Conservation (phyloP, 371 early-diverging fungal genomes). For the Mortierella sp. region DNA sequence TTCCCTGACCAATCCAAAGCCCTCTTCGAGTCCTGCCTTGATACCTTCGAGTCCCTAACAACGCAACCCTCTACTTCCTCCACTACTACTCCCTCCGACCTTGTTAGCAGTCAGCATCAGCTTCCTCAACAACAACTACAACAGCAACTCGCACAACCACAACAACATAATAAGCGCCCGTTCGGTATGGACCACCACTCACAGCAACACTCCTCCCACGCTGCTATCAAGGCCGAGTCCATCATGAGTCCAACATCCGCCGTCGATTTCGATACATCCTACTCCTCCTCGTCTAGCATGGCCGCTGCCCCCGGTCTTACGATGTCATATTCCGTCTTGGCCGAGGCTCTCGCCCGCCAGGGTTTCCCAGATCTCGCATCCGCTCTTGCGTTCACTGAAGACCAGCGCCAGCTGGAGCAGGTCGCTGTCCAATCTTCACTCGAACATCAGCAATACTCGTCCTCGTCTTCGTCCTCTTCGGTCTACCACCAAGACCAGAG, state of each 20-base stretch:
- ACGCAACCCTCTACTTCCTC: slow-evolving; percentile 13
- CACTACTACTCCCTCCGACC: slow-evolving; percentile 26
- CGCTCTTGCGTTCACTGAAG: slow-evolving; percentile 34
- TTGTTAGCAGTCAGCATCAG: slow-evolving; percentile 14
- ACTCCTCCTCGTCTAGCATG: slow-evolving; percentile 7
- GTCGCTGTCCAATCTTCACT: slow-evolving; percentile 21
- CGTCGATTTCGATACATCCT: slow-evolving; percentile 22
- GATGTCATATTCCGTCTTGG: slow-evolving; percentile 20
- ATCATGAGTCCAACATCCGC: slow-evolving; percentile 11
- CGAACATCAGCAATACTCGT: slow-evolving; percentile 22
- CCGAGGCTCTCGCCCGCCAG: slow-evolving; percentile 43
- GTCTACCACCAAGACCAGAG: slow-evolving; percentile 16
- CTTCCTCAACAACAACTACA: not conserved
- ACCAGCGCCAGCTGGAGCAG: slow-evolving; percentile 46
- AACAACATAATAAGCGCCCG: slow-evolving; percentile 1
- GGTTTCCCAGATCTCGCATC: slow-evolving; percentile 42
- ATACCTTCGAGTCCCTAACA: slow-evolving; percentile 32
- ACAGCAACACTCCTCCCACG: slow-evolving; percentile 6
- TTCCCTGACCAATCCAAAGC: slow-evolving; percentile 48
- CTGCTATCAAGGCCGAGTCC: slow-evolving; percentile 3
- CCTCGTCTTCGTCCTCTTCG: slow-evolving; percentile 8
- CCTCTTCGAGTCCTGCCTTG: slow-evolving; percentile 40
- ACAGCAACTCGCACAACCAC: slow-evolving; percentile 8
- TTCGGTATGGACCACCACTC: slow-evolving; percentile 12
- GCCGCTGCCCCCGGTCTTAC: slow-evolving; percentile 16